Evolutionary conservation across 2,329 filamentous ascomycete genomes (phyloP).

Genomic region (Diaporthe citri): DNA sequence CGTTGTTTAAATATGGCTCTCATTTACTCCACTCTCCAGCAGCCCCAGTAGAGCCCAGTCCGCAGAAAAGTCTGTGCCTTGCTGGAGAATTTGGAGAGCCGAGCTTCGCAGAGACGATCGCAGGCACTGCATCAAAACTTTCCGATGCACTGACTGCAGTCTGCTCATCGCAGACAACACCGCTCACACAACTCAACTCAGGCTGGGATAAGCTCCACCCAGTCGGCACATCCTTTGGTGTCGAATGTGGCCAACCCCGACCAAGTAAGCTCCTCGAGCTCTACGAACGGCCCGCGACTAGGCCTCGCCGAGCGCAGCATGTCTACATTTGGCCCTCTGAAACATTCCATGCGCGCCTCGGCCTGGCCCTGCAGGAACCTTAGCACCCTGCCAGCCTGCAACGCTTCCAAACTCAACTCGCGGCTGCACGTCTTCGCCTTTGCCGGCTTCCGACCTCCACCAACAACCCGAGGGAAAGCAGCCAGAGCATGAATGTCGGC

Average conservation of each 20-base stretch:
- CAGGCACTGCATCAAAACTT: background rate
- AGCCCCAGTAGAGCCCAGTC: constrained; percentile 7
- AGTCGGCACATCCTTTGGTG: constrained; percentile 1
- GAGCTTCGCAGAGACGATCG: background rate
- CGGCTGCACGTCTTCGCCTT: constrained; percentile 1
- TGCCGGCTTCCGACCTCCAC: constrained; percentile 1
- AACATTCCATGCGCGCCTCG: constrained; percentile 17
- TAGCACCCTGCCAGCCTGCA: constrained; percentile 7
- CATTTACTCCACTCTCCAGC: background rate
- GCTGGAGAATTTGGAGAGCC: background rate
- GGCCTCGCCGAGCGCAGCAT: background rate
- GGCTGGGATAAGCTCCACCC: background rate
- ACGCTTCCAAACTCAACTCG: background rate
- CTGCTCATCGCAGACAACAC: background rate
- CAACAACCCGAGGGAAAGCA: no score
- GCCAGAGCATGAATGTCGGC: background rate
- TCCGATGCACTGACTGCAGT: background rate
- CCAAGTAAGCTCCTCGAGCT: background rate
- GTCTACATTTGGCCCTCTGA: constrained; percentile 26
- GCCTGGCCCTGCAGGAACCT: background rate
- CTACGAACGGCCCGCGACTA: background rate
- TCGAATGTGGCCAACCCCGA: background rate
- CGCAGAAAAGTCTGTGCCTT: constrained; percentile 13
- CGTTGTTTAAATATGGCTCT: background rate
- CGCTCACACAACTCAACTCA: background rate